A percentile compares a stretch with the other conserved stretches of the same genome.
phyloP scores from a whole-genome alignment of 805 yeast species.

The Barnettozyma wickerhamii region DNA sequence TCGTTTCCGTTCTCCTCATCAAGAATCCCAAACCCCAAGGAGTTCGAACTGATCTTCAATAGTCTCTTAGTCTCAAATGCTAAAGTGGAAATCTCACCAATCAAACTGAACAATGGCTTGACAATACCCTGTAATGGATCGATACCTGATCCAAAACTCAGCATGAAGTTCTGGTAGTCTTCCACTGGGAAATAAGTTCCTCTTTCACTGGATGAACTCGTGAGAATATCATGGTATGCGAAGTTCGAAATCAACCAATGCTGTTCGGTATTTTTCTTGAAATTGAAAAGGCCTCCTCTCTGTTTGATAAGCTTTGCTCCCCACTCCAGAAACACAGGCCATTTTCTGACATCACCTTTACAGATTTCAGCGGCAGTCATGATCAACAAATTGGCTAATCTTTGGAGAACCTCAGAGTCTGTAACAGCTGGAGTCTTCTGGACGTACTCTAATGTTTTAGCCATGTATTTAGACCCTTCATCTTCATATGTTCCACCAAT shows the following conservation, averaged over 20 bases:
- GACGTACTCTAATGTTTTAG: constrained; percentile 42
- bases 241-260: constrained; percentile 74
- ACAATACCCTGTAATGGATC: constrained; percentile 75
- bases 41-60: constrained; percentile 26
- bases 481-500: constrained; percentile 33
- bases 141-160: constrained; percentile 37
- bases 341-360: constrained; percentile 72
- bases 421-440: constrained; percentile 27
- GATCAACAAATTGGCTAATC: constrained; percentile 63
- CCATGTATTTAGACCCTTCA: constrained; percentile 46
- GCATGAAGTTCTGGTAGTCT: constrained; percentile 45
- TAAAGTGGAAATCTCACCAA: constrained; percentile 65
- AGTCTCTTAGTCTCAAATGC: constrained; percentile 47
- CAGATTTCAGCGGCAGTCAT: constrained; percentile 80
- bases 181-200: constrained; percentile 61
- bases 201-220: constrained; percentile 54
- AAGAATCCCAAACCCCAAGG: constrained; percentile 25
- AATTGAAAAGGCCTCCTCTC: constrained; percentile 56
- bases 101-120: constrained; percentile 57
- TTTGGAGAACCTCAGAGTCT: constrained; percentile 27
- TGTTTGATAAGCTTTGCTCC: constrained; percentile 58
- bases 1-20: constrained; percentile 18
- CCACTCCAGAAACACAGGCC: constrained; percentile 64
- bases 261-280: constrained; percentile 50
- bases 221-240: constrained; percentile 75